Evolutionary conservation across 2,329 filamentous ascomycete genomes (phyloP).

Genomic region (Pseudogymnoascus sp.): DNA sequence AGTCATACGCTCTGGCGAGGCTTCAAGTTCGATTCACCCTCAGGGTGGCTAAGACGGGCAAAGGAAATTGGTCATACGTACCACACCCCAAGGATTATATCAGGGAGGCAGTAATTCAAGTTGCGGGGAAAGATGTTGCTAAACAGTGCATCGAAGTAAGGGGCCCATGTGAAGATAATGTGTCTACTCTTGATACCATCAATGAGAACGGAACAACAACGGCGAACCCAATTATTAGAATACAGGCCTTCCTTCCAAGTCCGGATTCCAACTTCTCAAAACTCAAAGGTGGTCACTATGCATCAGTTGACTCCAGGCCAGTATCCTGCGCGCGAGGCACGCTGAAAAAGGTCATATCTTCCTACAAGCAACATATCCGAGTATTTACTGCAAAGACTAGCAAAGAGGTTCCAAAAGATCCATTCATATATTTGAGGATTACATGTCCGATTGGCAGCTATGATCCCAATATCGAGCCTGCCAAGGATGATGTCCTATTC

Average conservation of each 20-base stretch:
- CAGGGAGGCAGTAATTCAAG: constrained; percentile 51
- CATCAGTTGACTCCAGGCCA: constrained; percentile 62
- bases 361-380: constrained; percentile 44
- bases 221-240: constrained; percentile 23
- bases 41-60: constrained; percentile 44
- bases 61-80: constrained; percentile 53
- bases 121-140: constrained; percentile 50
- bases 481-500: constrained; percentile 66
- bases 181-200: neutral
- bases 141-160: constrained; percentile 42
- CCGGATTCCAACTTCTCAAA: constrained; percentile 36
- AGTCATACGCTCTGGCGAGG: constrained; percentile 58
- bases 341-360: constrained; percentile 48
- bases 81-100: constrained; percentile 42
- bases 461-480: constrained; percentile 62
- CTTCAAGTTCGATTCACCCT: constrained; percentile 53
- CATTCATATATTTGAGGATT: constrained; percentile 58
- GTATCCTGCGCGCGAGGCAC: constrained; percentile 46
- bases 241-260: constrained; percentile 52
- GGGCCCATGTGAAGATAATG: constrained; percentile 13
- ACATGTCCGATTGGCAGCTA: constrained; percentile 54
- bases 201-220: neutral
- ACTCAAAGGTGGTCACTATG: constrained; percentile 46
- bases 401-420: constrained; percentile 34
- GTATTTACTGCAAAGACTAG: constrained; percentile 17